Conservation (phyloP, 2,329 filamentous ascomycete genomes). For the Venturia effusa region DNA sequence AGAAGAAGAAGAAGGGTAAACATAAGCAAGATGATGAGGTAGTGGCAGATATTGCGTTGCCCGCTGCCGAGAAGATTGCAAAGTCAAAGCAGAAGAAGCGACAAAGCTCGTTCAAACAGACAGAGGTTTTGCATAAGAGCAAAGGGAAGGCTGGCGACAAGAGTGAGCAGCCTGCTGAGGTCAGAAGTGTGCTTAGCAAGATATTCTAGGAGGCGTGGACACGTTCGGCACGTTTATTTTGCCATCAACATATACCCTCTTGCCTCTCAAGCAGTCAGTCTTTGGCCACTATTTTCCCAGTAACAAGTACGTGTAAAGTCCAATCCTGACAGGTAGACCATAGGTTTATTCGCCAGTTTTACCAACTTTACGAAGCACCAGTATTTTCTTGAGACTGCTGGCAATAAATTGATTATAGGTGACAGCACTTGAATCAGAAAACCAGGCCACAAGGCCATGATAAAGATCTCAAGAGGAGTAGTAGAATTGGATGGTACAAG, state of each 20-base stretch:
- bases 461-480: too few relatives aligned
- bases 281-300: not conserved
- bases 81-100: conserved; percentile 15
- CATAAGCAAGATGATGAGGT: conserved; percentile 33
- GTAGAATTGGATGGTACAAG: too few relatives aligned
- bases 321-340: too few relatives aligned
- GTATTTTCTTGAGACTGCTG: too few relatives aligned
- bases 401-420: too few relatives aligned
- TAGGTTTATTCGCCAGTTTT: too few relatives aligned
- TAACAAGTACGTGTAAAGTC: not conserved
- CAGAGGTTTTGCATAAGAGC: conserved; percentile 43
- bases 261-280: not conserved
- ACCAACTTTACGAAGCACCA: too few relatives aligned
- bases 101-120: conserved; percentile 55
- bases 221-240: not conserved
- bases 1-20: conserved; percentile 45
- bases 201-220: conserved; percentile 21
- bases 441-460: too few relatives aligned
- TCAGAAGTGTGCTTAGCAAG: conserved; percentile 25
- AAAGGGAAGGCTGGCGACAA: conserved; percentile 20
- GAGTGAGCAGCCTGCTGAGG: conserved; percentile 15
- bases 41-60: conserved; percentile 21
- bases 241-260: not conserved
- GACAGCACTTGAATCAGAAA: too few relatives aligned
- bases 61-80: conserved; percentile 16